Evolutionary conservation across 116 monocot species (phyloP), one percentile per base, ranked within the genome.

Genomic region (Papilionanthe hybrid): DNA sequence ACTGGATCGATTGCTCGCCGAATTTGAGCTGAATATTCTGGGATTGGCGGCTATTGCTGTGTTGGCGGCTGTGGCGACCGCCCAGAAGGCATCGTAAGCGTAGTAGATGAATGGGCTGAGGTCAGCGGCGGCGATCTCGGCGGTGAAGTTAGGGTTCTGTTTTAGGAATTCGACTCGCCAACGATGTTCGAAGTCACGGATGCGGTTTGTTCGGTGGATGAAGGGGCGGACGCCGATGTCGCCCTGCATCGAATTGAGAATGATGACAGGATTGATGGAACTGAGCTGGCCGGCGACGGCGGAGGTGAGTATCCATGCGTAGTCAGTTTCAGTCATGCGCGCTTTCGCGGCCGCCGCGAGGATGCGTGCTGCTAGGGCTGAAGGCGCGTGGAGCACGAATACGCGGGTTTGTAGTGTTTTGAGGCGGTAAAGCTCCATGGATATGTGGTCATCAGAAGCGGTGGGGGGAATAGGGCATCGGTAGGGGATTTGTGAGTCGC

Each of bases 71-170:
- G 32, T 13, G 2, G 91, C 91, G 8, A 91, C 55, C 0, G 91
- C 91, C 78, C 82, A 88, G 10, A 78, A 80, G 1, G 91, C 78
- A 41, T 91, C 84, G 58, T 91, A 91, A 3, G 91, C 88, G 80
- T 84, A 88, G 30, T 84, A 28, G 9, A 65, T 80, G 78, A 50
- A 86, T 0, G 75, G 78, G 75, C 50, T 88, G 58, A 79, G 25
- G 9, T 81, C 79, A 3, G 37, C 7, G 11, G 47, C 41, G 18
- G 68, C 78, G 22, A 19, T 20, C 1, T 81, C 48, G 55, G 72
- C 44, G 5, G n/a, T 49, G 2, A 78, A 69, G 10, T 88, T 74
- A 75, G 49, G 47, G 17, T 86, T 75, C 29, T 79, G 32, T 5
- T 50, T 75, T 19, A 82, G 30, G 48, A 84, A 84, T 72, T 86